Percentiles rank a stretch among this genome's conserved stretches.
Evolutionary conservation across 2,329 filamentous ascomycete genomes (phyloP).

Genomic region (Zymoseptoria pseudotritici): DNA sequence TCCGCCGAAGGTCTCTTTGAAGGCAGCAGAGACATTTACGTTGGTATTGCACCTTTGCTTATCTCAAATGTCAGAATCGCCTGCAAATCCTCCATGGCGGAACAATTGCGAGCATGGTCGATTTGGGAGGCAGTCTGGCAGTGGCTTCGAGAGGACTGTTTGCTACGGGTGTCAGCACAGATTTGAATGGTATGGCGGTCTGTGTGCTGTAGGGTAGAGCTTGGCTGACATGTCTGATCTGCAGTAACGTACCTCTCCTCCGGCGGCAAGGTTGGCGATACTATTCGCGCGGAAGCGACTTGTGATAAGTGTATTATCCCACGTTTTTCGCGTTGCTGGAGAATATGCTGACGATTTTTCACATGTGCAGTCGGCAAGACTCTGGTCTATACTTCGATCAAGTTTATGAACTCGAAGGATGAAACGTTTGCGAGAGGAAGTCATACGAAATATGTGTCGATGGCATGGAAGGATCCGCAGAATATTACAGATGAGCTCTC

Average conservation of each 20-base stretch:
- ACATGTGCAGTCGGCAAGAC: constrained; percentile 52
- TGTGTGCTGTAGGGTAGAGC: not conserved
- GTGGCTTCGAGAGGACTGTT: constrained; percentile 59
- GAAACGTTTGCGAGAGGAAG: constrained; percentile 58
- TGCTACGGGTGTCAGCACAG: constrained; percentile 59
- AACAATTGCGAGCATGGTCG: constrained; percentile 68
- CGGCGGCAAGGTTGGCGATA: constrained; percentile 56
- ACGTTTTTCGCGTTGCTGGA: not conserved
- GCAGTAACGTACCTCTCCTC: constrained; percentile 57
- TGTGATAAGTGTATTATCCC: constrained; percentile 54
- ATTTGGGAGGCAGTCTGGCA: constrained; percentile 59
- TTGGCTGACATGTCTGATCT: not conserved
- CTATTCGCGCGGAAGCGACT: constrained; percentile 44
- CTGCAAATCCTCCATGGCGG: constrained; percentile 70
- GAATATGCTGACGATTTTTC: not conserved
- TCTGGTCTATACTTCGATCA: constrained; percentile 55
- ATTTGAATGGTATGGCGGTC: constrained; percentile 48
- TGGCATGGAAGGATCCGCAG: constrained; percentile 55
- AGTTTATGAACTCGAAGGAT: constrained; percentile 52
- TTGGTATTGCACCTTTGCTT: not conserved
- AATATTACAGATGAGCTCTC: constrained; percentile 54
- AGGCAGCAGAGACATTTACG: not conserved
- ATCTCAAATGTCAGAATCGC: constrained; percentile 53
- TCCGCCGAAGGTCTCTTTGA: not conserved
- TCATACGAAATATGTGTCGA: constrained; percentile 53